Base-by-base conservation (phyloP, 345 rosid genomes). In the Camelina hispida region DNA sequence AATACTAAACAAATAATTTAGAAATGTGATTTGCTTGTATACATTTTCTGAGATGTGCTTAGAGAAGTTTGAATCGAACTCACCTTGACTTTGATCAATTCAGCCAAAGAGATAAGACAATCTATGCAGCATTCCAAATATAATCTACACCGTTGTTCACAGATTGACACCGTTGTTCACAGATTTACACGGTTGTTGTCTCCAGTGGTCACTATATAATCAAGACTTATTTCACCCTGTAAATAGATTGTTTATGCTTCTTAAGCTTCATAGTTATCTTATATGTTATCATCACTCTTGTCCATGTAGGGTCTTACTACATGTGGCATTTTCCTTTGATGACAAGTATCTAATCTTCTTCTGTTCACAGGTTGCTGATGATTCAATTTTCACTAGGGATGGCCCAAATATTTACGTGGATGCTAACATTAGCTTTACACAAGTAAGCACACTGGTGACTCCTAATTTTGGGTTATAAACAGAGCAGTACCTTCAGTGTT, bases 401-500 rank as follows among this genome's bases (percentile, higher is more conserved):
- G 96, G 97, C 71, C 90, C 94, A 69, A 93, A 94, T 87, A 62
- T 94, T 28, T 91, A 88, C 54, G 93, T 91, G 75, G 89, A 87
- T 78, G 85, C 88, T 75, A 83, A 86, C 70, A 88, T 94, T 78
- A 89, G 91, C 87, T 88, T 94, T 82, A 88, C 90, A 40, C 91
- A 91, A 76, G 97, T 94, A 82, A 87, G 96, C 54, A 62, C 54
- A 48, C 62, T 23, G 3, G 25, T 23, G 25, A 23, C 25, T 23
- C 62, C n/a, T 8, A 64, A 63, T 56, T 40, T 61, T 62, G 22
- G 64, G 53, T 55, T 77, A 34, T 52, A 53, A 53, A 10, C 16
- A 52, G 48, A 68, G 28, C 44, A 30, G 73, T 61, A 30, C 69
- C 62, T 68, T 25, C 13, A 12, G 55, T 55, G 28, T 38, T 43